These are phyloP conservation scores for Colletotrichum navitas DNA, from an alignment of 2,329 filamentous ascomycete genomes.

Conservation along the genomic window DNA sequence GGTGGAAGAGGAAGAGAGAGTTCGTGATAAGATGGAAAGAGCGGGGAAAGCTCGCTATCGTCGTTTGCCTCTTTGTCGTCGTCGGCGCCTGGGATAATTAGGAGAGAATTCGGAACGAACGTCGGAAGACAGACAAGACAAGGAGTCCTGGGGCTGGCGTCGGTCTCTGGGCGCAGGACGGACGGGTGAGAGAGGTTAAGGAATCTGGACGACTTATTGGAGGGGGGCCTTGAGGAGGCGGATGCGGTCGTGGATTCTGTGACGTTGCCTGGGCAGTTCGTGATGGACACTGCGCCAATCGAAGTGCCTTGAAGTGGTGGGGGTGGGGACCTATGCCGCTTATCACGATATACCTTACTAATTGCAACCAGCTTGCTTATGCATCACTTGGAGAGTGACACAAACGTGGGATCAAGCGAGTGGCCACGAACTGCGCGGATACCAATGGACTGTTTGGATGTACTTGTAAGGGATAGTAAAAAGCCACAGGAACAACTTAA, in stretches of 20 bases:
- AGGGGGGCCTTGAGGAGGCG: conserved; percentile 22
- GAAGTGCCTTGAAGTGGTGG: conserved; percentile 36
- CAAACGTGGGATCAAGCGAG: no score
- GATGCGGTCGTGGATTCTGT: conserved; percentile 36
- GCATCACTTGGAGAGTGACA: not conserved
- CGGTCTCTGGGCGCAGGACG: conserved; percentile 27
- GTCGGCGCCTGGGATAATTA: not conserved
- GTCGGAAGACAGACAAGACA: conserved; percentile 17
- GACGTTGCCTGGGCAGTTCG: conserved; percentile 42
- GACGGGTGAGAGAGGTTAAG: not conserved
- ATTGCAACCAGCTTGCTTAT: not conserved
- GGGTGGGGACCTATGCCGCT: conserved; percentile 23
- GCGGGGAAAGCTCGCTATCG: conserved; percentile 34
- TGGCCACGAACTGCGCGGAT: not conserved
- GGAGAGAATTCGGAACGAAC: not conserved
- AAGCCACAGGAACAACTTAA: no score
- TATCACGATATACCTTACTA: conserved; percentile 3
- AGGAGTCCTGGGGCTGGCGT: conserved; percentile 23
- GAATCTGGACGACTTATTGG: not conserved
- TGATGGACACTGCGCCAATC: conserved; percentile 35
- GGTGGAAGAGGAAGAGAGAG: conserved; percentile 8
- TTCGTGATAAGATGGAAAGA: conserved; percentile 27
- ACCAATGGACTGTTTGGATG: no score
- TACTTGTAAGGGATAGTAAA: not conserved
- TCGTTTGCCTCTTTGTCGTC: conserved; percentile 14